These are phyloP conservation scores for Emydomyces testavorans DNA, from an alignment of 2,329 filamentous ascomycete genomes.

Conservation along the genomic window DNA sequence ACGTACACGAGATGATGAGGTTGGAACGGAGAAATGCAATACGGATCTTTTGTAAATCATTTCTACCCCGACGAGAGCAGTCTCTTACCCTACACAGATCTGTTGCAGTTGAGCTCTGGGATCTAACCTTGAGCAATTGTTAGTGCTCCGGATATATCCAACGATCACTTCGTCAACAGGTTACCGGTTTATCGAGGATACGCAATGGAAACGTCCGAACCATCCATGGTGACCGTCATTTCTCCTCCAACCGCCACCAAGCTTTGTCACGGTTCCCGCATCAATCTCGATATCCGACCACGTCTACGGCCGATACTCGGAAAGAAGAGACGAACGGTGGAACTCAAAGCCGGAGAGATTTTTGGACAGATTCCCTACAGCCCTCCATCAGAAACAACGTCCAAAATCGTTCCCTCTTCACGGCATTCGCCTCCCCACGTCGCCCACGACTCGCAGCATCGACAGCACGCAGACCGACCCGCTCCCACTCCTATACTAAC, in stretches of 20 bases:
- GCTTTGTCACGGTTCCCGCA: constrained; percentile 9
- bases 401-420: constrained; percentile 17
- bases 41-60: neutral
- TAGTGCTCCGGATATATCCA: constrained; percentile 2
- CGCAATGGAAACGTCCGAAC: neutral
- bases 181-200: neutral
- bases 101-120: neutral
- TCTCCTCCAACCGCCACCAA: constrained; percentile 4
- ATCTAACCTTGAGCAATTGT: neutral
- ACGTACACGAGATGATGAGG: constrained; percentile 6
- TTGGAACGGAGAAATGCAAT: neutral
- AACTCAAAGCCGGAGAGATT: constrained; percentile 1
- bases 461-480: constrained; percentile 1
- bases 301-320: neutral
- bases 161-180: neutral
- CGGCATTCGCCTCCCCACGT: constrained; percentile 1
- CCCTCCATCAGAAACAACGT: constrained; percentile 9
- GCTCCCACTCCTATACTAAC: constrained; percentile 19
- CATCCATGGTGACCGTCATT: constrained; percentile 6
- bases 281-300: constrained; percentile 10
- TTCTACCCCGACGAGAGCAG: neutral
- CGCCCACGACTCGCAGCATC: constrained; percentile 14
- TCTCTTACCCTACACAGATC: neutral
- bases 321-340: constrained; percentile 1
- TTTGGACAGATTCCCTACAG: neutral